These are phyloP conservation scores for Spathaspora passalidarum DNA, from an alignment of 805 yeast species.

Conservation along the genomic window DNA sequence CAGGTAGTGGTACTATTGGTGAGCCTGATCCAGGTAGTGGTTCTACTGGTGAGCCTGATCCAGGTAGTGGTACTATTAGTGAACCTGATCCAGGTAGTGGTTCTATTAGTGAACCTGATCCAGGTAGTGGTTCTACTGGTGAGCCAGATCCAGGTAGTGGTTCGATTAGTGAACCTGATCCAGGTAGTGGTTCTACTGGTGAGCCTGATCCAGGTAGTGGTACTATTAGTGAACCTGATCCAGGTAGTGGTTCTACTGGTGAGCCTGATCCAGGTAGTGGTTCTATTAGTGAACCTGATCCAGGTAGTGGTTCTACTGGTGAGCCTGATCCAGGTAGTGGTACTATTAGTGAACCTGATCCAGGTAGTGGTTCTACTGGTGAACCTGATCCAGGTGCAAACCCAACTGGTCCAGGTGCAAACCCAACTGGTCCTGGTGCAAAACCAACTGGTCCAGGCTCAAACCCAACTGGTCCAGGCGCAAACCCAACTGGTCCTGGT, in stretches of 20 bases:
- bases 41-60: too few species aligned
- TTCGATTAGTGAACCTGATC: too few species aligned
- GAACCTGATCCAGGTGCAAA: background rate
- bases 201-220: background rate
- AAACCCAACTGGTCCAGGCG: background rate
- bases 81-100: too few species aligned
- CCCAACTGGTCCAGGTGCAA: background rate
- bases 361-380: background rate
- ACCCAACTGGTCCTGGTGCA: background rate
- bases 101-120: too few species aligned
- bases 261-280: background rate
- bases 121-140: too few species aligned
- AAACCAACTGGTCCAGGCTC: background rate
- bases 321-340: background rate
- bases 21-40: too few species aligned
- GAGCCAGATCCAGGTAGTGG: too few species aligned
- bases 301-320: background rate
- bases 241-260: background rate
- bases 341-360: background rate
- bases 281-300: background rate
- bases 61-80: too few species aligned
- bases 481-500: background rate
- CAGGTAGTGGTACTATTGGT: too few species aligned
- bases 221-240: background rate
- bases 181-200: too few species aligned